phyloP scores from a whole-genome alignment of 148 eudicot genomes.

The Polygonum maritimum region DNA sequence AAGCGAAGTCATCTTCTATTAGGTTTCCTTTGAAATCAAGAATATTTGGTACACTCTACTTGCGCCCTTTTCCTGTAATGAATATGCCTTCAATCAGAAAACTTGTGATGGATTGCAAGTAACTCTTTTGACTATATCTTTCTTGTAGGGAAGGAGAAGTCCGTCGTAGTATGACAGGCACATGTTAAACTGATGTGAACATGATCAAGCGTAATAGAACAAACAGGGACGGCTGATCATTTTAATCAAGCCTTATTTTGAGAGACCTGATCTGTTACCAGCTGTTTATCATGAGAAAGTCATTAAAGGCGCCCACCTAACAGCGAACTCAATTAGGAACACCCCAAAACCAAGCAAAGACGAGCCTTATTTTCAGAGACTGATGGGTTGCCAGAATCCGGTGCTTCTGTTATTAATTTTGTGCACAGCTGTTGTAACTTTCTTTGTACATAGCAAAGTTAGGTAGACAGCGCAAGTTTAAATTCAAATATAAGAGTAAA shows the following conservation, averaged over 20 bases:
- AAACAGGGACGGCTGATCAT: neutral
- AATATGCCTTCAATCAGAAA: neutral
- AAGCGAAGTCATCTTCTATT: constrained; percentile 53
- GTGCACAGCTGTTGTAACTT: neutral
- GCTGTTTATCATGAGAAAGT: constrained; percentile 93
- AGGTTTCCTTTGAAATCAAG: constrained; percentile 67
- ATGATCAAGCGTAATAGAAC: neutral
- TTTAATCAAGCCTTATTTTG: neutral
- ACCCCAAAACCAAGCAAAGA: constrained; percentile 36
- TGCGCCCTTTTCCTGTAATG: neutral
- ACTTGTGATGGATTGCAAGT: neutral
- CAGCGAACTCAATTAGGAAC: constrained; percentile 34
- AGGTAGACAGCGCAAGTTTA: neutral
- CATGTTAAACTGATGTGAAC: neutral
- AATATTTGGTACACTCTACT: constrained; percentile 51
- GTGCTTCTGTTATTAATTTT: neutral
- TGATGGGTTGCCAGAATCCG: neutral
- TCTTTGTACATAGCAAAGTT: constrained; percentile 5
- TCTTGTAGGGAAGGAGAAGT: constrained; percentile 8
- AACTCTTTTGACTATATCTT: neutral
- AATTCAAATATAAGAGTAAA: neutral
- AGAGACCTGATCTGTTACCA: constrained; percentile 18
- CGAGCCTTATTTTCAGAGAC: constrained; percentile 17
- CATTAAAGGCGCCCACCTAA: constrained; percentile 40
- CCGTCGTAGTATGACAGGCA: neutral